Evolutionary conservation across 768 basidiomycete genomes (phyloP).

Genomic region (Hypholoma fasciculare): DNA sequence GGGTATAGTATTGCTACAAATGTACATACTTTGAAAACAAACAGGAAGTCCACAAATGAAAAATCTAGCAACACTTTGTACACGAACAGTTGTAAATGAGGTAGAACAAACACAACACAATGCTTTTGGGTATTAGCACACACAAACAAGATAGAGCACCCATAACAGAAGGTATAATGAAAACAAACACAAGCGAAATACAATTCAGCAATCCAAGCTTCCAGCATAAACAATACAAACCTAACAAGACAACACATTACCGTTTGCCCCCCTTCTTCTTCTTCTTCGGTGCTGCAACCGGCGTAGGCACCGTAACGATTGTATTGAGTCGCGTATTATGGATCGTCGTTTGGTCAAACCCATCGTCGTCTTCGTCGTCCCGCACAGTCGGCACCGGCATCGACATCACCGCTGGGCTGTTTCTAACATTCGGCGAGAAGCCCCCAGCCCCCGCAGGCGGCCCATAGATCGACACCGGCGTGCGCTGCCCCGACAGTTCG

Average conservation of each 20-base stretch:
- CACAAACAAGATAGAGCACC: neutral
- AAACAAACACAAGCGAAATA: neutral
- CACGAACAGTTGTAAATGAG: neutral
- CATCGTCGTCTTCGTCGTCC: slow-evolving; percentile 14
- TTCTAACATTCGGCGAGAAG: slow-evolving; percentile 2
- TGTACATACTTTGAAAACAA: neutral
- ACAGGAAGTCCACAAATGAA: neutral
- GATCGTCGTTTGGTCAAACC: slow-evolving; percentile 20
- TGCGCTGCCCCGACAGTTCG: slow-evolving; percentile 14
- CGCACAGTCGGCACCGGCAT: slow-evolving; percentile 4
- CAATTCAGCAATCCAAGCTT: neutral
- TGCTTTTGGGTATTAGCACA: neutral
- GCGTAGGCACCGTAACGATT: neutral
- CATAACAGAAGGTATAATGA: slow-evolving; percentile 2
- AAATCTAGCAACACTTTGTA: neutral
- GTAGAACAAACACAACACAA: neutral
- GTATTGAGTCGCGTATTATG: slow-evolving; percentile 22
- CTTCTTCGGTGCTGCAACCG: slow-evolving; percentile 4
- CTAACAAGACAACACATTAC: neutral
- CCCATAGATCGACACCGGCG: slow-evolving; percentile 10
- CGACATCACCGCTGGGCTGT: slow-evolving; percentile 3
- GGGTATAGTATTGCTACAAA: neutral
- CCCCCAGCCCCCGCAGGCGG: slow-evolving; percentile 2
- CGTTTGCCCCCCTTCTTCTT: slow-evolving; percentile 13
- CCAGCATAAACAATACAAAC: slow-evolving; percentile 3